A percentile compares a stretch with the other conserved stretches of the same genome.
phyloP scores from a whole-genome alignment of 495 filamentous ascomycete species.

The Parathielavia hyrcaniae region DNA sequence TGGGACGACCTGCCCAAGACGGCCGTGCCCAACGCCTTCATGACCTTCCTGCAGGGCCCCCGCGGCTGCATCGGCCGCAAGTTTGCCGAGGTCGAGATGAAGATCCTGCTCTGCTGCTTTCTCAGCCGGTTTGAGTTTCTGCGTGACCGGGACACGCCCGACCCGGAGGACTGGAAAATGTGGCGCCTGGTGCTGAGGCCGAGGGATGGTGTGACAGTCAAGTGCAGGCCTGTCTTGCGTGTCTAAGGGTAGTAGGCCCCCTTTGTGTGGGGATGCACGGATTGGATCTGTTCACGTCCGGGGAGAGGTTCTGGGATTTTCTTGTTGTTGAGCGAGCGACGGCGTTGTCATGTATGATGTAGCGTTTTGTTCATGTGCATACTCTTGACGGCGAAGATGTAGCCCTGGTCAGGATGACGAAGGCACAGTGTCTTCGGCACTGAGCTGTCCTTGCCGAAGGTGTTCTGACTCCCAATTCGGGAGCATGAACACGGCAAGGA shows the following conservation, averaged over 20 bases:
- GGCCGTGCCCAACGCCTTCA: constrained; percentile 31
- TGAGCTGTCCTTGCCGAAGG: no score
- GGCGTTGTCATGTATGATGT: no score
- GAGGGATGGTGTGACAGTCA: constrained; percentile 44
- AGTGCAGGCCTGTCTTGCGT: constrained; percentile 30
- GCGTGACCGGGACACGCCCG: constrained; percentile 33
- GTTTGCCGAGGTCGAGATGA: constrained; percentile 41
- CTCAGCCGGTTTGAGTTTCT: constrained; percentile 35
- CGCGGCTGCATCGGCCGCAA: constrained; percentile 38
- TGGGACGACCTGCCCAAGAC: constrained; percentile 34
- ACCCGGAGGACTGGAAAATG: constrained; percentile 51
- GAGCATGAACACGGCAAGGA: no score
- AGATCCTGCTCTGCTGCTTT: constrained; percentile 33
- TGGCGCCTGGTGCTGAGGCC: constrained; percentile 49
- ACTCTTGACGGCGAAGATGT: no score
- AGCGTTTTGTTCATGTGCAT: no score
- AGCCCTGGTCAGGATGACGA: no score
- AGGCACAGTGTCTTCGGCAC: no score
- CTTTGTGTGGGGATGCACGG: neutral
- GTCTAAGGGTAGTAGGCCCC: neutral
- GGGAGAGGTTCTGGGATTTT: no score
- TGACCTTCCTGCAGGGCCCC: constrained; percentile 39
- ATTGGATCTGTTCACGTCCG: no score
- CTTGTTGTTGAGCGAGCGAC: no score
- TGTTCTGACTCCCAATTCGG: no score